A percentile compares a stretch with the other conserved stretches of the same genome.
These are phyloP conservation scores for Yamadazyma sp. DNA, from an alignment of 1,139 yeast genomes.

Conservation along the genomic window DNA sequence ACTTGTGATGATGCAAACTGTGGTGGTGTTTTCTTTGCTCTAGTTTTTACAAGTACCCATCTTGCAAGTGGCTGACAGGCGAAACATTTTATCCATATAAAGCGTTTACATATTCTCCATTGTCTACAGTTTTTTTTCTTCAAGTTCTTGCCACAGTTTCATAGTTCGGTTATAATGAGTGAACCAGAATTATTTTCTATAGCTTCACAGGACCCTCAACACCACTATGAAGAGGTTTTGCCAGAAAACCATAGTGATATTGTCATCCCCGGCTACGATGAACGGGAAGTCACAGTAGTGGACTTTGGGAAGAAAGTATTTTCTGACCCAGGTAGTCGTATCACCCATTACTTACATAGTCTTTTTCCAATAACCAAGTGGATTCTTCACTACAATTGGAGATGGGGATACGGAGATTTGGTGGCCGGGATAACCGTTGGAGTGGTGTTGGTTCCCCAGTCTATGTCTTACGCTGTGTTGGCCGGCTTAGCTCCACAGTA, in stretches of 20 bases:
- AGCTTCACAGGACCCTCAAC: slow-evolving; percentile 6
- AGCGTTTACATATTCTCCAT: neutral
- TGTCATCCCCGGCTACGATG: slow-evolving; percentile 40
- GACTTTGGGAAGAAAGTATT: slow-evolving; percentile 44
- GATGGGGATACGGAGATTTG: slow-evolving; percentile 80
- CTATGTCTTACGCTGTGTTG: slow-evolving; percentile 90
- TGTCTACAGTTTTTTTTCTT: neutral
- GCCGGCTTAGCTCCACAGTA: slow-evolving; percentile 82
- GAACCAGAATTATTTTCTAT: slow-evolving; percentile 12
- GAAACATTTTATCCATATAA: neutral
- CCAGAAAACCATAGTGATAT: slow-evolving; percentile 7
- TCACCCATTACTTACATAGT: slow-evolving; percentile 52
- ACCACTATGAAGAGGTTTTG: slow-evolving; percentile 10
- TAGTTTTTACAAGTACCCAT: neutral
- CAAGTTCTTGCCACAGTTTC: neutral
- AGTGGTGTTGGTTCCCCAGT: slow-evolving; percentile 89
- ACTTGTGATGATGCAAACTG: neutral
- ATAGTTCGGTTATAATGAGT: neutral
- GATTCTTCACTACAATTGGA: slow-evolving; percentile 79
- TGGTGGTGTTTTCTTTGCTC: slow-evolving; percentile 1
- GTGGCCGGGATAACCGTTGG: slow-evolving; percentile 95
- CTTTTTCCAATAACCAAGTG: slow-evolving; percentile 78
- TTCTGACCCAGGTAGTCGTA: slow-evolving; percentile 39
- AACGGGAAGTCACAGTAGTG: slow-evolving; percentile 42
- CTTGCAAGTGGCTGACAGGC: neutral